These are phyloP conservation scores for Colletotrichum tropicicola DNA, from an alignment of 2,329 filamentous ascomycete genomes.

Conservation along the genomic window DNA sequence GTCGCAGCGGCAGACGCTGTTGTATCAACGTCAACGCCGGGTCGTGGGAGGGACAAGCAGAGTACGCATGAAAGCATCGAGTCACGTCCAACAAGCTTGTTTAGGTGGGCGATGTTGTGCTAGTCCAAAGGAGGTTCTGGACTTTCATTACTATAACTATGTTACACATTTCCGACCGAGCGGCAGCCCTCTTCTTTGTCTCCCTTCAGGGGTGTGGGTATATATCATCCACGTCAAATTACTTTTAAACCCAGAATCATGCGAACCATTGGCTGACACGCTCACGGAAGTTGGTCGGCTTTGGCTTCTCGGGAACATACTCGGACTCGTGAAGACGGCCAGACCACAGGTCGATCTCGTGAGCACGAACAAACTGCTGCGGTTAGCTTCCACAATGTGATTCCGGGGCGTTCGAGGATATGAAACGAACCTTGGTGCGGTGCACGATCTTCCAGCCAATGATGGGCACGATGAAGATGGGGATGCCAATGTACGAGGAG, in stretches of 20 bases:
- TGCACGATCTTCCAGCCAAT: conserved; percentile 47
- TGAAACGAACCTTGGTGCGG: conserved; percentile 17
- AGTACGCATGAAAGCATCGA: too few species aligned
- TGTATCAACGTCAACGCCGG: too few species aligned
- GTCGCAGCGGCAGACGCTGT: too few species aligned
- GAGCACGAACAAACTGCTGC: conserved; percentile 34
- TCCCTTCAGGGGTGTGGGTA: background rate
- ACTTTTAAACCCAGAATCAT: background rate
- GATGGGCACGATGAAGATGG: conserved; percentile 61
- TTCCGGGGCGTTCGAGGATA: background rate
- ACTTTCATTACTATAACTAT: background rate
- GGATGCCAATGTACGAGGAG: conserved; percentile 72
- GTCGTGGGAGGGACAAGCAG: too few species aligned
- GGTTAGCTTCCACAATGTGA: too few species aligned
- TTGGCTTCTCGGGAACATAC: conserved; percentile 14
- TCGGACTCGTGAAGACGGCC: conserved; percentile 33
- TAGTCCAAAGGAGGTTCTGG: too few species aligned
- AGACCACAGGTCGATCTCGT: conserved; percentile 38
- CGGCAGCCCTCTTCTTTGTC: background rate
- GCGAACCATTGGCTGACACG: conserved; percentile 27
- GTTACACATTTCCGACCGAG: background rate
- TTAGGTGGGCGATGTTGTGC: too few species aligned
- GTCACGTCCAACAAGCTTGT: too few species aligned
- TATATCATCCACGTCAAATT: too few species aligned
- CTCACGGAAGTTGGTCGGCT: conserved; percentile 16